Evolutionary conservation across 345 rosid genomes (phyloP), one percentile per base, ranked within the genome.

Genomic region (Salix arbutifolia): DNA sequence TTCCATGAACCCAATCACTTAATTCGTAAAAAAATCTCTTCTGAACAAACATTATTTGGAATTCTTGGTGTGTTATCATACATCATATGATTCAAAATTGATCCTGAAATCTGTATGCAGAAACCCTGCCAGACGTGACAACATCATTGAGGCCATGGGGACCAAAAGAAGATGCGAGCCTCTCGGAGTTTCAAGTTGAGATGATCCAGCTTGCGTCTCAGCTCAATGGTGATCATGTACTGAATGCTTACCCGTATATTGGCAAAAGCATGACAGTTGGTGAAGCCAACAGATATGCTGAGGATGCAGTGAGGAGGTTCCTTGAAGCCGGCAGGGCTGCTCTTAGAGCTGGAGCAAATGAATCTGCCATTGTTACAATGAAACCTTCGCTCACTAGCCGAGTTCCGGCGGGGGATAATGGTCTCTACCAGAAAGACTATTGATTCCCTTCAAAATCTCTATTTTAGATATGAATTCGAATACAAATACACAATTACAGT

Each of bases 141-240:
- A 46, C 23, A 56, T 75, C 89, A 33, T 77, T 93, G 70, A 88
- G 97, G 83, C 93, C 97, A 65, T 67, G 88, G 84, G 94, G 97
- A 46, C 94, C 99, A 10, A 89, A 70, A 75, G 98, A 92, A 80
- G 97, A 91, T 74, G 65, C 85, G 2, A 84, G 84, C 72, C 93
- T 92, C 62, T 90, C 99, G 0, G 99, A 96, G 73, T 96, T 96
- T 75, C 99, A 96, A 79, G 90, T 91, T 35, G 99, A 96, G 79
- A 76, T 96, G 81, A 89, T 96, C 87, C 99, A 96, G 77, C 98
- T 96, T 9, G 99, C 99, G 0, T 91, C 98, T 26, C 99, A 96
- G 79, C 95, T 96, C 16, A 90, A 91, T 14, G 99, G 99, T 1
- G 99, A 96, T 78, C 81, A 94, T 64, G 88, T 96, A 38, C 84